phyloP scores from a whole-genome alignment of 2,329 filamentous ascomycete genomes.

The Pseudogymnoascus sp. region DNA sequence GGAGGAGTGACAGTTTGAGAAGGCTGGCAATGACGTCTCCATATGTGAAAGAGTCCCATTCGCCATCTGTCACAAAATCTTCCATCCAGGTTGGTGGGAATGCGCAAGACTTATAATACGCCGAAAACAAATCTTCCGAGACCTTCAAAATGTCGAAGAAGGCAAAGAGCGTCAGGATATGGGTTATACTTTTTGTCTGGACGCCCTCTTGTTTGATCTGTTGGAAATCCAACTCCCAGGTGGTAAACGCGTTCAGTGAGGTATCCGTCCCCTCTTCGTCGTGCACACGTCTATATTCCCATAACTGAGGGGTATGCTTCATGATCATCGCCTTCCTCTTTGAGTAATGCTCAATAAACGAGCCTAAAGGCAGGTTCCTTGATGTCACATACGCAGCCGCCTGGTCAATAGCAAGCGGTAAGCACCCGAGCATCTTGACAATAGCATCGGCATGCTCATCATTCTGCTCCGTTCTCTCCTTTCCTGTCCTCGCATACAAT shows the following conservation, averaged over 20 bases:
- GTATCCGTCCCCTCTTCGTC: slow-evolving; percentile 13
- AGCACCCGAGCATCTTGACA: slow-evolving; percentile 17
- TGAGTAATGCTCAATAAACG: slow-evolving; percentile 19
- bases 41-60: slow-evolving; percentile 18
- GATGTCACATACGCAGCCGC: slow-evolving; percentile 23
- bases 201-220: slow-evolving; percentile 14
- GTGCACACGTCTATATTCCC: slow-evolving; percentile 14
- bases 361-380: slow-evolving; percentile 14
- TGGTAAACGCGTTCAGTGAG: slow-evolving; percentile 21
- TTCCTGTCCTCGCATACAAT: neutral
- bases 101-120: slow-evolving; percentile 5
- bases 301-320: slow-evolving; percentile 17
- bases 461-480: neutral
- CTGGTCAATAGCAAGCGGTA: slow-evolving; percentile 24
- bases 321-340: slow-evolving; percentile 14
- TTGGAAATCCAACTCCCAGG: slow-evolving; percentile 23
- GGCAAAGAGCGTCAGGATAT: slow-evolving; percentile 18
- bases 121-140: slow-evolving; percentile 19
- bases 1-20: slow-evolving; percentile 18
- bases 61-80: slow-evolving; percentile 12
- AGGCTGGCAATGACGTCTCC: slow-evolving; percentile 15
- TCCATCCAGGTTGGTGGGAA: slow-evolving; percentile 8
- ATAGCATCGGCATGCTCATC: slow-evolving; percentile 12
- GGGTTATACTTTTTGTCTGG: slow-evolving; percentile 1
- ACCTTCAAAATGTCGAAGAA: slow-evolving; percentile 21